phyloP scores from a whole-genome alignment of 2,329 filamentous ascomycete species.

The Zymoseptoria pseudotritici region DNA sequence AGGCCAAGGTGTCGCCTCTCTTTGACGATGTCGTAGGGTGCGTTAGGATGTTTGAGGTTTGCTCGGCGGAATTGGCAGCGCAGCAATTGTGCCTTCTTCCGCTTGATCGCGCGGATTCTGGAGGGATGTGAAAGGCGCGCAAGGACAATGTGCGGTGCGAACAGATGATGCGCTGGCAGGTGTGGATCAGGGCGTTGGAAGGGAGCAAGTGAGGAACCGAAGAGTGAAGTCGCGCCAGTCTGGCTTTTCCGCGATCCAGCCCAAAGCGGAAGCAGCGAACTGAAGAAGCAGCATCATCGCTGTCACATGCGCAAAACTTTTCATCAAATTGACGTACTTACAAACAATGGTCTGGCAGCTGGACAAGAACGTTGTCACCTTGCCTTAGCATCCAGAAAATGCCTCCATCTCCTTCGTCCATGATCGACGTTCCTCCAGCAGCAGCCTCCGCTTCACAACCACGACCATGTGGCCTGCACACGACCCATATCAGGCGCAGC shows the following conservation, averaged over 20 bases:
- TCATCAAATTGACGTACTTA: background rate
- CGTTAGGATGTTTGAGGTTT: background rate
- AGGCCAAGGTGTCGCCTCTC: background rate
- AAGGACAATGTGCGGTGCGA: background rate
- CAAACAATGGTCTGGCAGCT: background rate
- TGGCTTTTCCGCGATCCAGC: background rate
- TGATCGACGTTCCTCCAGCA: background rate
- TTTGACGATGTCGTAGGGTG: background rate
- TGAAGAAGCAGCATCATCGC: background rate
- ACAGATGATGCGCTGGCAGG: background rate
- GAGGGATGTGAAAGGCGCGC: background rate
- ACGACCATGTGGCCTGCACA: background rate
- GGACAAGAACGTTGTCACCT: too few species aligned
- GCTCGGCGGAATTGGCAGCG: background rate
- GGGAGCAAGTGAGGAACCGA: background rate
- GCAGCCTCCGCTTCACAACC: background rate
- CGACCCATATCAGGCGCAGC: background rate
- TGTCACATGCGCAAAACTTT: background rate
- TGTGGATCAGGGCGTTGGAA: background rate
- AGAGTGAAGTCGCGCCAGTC: background rate
- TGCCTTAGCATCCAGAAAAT: too few species aligned
- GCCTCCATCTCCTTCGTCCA: too few species aligned
- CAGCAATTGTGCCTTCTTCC: background rate
- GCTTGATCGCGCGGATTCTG: background rate
- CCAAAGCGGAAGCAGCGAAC: background rate